A percentile compares a stretch with the other conserved stretches of the same genome.
Evolutionary conservation across 306 rosid genomes (phyloP).

Genomic region (Morella rubra): DNA sequence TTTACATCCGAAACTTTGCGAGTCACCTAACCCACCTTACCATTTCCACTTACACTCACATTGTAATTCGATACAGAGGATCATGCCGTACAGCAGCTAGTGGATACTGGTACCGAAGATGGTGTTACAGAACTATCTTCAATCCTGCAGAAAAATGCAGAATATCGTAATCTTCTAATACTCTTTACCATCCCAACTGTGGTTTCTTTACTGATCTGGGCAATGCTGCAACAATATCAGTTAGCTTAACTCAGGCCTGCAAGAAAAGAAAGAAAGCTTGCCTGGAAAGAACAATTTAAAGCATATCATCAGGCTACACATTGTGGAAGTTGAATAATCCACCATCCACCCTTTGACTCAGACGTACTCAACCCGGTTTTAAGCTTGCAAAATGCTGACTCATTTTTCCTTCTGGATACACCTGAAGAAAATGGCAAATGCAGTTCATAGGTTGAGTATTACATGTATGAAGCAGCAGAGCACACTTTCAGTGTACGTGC

Average conservation of each 20-base stretch:
- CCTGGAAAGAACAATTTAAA: slow-evolving; percentile 24
- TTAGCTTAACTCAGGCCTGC: slow-evolving; percentile 98
- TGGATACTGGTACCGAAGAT: too few species aligned
- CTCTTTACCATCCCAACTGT: too few species aligned
- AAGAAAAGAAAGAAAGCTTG: slow-evolving; percentile 28
- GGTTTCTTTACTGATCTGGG: too few species aligned
- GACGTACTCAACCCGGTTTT: slow-evolving; percentile 96
- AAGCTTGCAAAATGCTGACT: slow-evolving; percentile 97
- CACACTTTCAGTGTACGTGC: background rate
- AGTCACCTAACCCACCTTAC: too few species aligned
- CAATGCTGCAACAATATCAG: too few species aligned
- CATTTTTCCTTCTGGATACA: slow-evolving; percentile 97
- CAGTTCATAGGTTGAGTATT: background rate
- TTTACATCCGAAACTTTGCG: too few species aligned
- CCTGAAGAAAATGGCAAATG: slow-evolving; percentile 40
- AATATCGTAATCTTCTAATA: too few species aligned
- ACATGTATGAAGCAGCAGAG: slow-evolving; percentile 1
- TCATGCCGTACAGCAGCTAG: too few species aligned
- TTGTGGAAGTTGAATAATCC: slow-evolving; percentile 25
- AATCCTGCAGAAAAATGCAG: too few species aligned
- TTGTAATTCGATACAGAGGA: too few species aligned
- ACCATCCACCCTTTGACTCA: slow-evolving; percentile 99
- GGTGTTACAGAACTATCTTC: too few species aligned
- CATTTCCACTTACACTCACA: too few species aligned
- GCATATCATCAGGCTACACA: slow-evolving; percentile 17